Evolutionary conservation across 176 grass and related monocot genomes (phyloP), one percentile per base, ranked within the genome.

Genomic region (Canna indica): DNA sequence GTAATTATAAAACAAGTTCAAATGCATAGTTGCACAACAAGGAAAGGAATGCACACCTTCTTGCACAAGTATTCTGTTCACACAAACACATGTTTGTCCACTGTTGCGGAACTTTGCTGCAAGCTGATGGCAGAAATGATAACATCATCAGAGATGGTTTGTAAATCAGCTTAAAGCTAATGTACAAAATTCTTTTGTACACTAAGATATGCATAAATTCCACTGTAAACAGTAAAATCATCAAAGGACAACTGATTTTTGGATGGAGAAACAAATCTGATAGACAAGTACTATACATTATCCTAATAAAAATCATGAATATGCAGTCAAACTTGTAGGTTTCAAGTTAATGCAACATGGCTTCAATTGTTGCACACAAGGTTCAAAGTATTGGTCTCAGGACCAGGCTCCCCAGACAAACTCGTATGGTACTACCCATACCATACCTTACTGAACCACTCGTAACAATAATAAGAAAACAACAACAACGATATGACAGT

Each of bases 71-170:
- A 97, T 85, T 82, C 89, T 87, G 78, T 93, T 97, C 88, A 84
- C 94, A 82, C 94, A 97, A 73, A 97, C 89, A 73, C 94, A 97
- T 9, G 89, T 93, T 66, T 97, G 94, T 68, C 94, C 89, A 61
- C 89, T 97, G 80, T 97, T 97, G 29, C 94, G 84, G 63, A 90
- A 97, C 82, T 97, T 97, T 64, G 94, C 94, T 75, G 89, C 94
- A 77, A 97, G 84, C 94, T 92, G 84, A 76, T 79, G 68, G 42
- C 8, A 33, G 7, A 66, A 66, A n/a, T 39, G 34, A 65, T 64
- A 38, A 38, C 34, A 41, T 22, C 29, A 36, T n/a, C 29, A 30
- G 8, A 13, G 10, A 41, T 20, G 18, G 13, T 36, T 39, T 25
- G 17, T 10, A 30, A 60, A 60, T 60, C 58, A 60, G 58, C 58